A percentile compares a stretch with the other conserved stretches of the same genome.
These are phyloP conservation scores for Phytopythium aichiense DNA, from an alignment of 352 stramenopile species.

Conservation along the genomic window DNA sequence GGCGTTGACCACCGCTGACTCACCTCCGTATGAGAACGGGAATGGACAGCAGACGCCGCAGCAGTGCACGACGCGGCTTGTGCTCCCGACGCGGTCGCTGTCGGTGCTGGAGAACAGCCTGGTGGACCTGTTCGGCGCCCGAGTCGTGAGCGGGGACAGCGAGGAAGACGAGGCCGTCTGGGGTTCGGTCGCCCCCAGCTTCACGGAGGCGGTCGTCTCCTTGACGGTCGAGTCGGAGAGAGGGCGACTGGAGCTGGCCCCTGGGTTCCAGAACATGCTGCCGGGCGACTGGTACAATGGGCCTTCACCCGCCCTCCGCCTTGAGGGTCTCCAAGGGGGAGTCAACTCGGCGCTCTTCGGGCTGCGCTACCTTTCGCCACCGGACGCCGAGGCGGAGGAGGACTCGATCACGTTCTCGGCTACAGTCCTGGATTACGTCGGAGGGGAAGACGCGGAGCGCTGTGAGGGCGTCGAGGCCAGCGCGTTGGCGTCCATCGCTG, in stretches of 20 bases:
- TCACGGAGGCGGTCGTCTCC: neutral
- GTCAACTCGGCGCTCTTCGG: slow-evolving; percentile 5
- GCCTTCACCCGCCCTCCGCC: neutral
- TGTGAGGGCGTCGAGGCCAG: neutral
- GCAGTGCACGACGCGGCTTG: neutral
- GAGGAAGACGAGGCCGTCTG: neutral
- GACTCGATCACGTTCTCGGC: neutral
- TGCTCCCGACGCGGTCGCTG: neutral
- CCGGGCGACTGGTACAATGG: neutral
- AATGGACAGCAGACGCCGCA: neutral
- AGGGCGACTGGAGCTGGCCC: neutral
- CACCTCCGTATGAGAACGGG: neutral
- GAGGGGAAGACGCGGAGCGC: neutral
- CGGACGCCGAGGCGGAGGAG: neutral
- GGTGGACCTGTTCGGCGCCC: neutral
- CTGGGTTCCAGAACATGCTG: neutral
- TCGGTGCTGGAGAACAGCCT: neutral
- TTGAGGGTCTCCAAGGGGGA: neutral
- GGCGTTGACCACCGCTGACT: neutral
- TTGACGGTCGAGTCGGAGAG: neutral
- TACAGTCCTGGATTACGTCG: neutral
- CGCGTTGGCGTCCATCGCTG: neutral
- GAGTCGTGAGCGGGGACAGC: neutral
- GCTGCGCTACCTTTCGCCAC: neutral
- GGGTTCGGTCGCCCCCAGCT: neutral